A percentile compares a stretch with the other conserved stretches of the same genome.
phyloP scores from a whole-genome alignment of 1,284 basidiomycete genomes.

The Moesziomyces parantarcticus region DNA sequence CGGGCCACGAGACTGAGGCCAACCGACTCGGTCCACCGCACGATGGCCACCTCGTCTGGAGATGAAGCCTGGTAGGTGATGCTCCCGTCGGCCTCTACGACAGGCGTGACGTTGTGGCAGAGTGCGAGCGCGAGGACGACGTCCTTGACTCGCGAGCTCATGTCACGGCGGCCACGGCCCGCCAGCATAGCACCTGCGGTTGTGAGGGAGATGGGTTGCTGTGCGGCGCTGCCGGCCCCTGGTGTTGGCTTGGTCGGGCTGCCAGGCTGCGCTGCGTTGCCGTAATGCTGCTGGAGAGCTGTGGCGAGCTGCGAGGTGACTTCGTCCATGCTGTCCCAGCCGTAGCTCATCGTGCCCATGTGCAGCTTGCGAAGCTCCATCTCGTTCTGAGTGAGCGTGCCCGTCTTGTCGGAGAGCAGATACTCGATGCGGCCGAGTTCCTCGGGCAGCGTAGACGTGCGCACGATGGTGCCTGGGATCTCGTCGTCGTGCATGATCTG shows the following conservation, averaged over 20 bases:
- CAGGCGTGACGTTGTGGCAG: constrained; percentile 98
- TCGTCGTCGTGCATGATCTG: constrained; percentile 93
- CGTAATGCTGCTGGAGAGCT: constrained; percentile 73
- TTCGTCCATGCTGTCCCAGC: constrained; percentile 97
- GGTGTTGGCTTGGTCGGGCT: constrained; percentile 28
- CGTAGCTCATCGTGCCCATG: constrained; percentile 98
- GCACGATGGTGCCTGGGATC: constrained; percentile 93
- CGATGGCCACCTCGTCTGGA: constrained; percentile 98
- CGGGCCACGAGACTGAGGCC: constrained; percentile 87
- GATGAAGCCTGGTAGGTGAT: constrained; percentile 97
- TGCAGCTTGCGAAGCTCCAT: constrained; percentile 99
- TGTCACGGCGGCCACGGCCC: constrained; percentile 86
- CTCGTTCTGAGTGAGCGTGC: constrained; percentile 96
- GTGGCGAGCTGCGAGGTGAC: constrained; percentile 86
- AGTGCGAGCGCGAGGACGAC: constrained; percentile 91
- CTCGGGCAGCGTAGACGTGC: constrained; percentile 95
- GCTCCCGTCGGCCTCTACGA: constrained; percentile 90
- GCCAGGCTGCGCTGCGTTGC: constrained; percentile 16
- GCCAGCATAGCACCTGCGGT: constrained; percentile 81
- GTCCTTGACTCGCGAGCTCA: constrained; percentile 93
- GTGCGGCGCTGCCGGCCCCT: constrained; percentile 3
- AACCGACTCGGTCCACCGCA: constrained; percentile 96
- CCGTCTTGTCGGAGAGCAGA: constrained; percentile 95
- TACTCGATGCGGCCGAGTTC: constrained; percentile 97
- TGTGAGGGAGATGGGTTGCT: constrained; percentile 31